phyloP scores from a whole-genome alignment of 78 protist genomes.

The Dictyostelium firmibasis region DNA sequence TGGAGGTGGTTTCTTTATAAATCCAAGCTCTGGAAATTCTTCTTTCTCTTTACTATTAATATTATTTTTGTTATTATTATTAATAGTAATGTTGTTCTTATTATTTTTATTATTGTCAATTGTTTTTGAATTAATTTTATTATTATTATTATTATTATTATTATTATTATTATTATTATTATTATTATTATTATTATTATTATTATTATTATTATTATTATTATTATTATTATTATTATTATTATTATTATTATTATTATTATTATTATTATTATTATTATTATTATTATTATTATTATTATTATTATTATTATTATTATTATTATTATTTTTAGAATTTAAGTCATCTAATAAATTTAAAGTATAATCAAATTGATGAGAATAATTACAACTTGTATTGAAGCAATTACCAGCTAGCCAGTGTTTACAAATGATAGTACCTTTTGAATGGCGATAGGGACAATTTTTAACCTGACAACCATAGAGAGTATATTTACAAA shows the following conservation, averaged over 20 bases:
- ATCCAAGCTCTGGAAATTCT: not conserved
- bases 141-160: not conserved
- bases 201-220: not conserved
- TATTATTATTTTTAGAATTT: not conserved
- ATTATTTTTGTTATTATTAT: not conserved
- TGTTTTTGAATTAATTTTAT: not conserved
- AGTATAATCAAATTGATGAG: constrained; percentile 28
- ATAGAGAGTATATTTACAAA: not conserved
- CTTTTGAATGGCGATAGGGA: constrained; percentile 25
- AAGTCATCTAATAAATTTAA: not conserved
- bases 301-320: not conserved
- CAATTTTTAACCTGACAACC: constrained; percentile 12
- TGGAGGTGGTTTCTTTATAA: not conserved
- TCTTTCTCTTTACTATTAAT: not conserved
- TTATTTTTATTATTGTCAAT: not conserved
- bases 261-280: not conserved
- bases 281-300: not conserved
- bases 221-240: not conserved
- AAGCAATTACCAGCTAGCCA: constrained; percentile 19
- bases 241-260: not conserved
- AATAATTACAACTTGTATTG: not conserved
- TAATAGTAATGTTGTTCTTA: not conserved
- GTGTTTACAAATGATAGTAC: constrained; percentile 29
- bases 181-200: not conserved
- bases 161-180: not conserved